Base-by-base conservation (phyloP, 1,139 yeast genomes). In the Protomyces gravidus region DNA sequence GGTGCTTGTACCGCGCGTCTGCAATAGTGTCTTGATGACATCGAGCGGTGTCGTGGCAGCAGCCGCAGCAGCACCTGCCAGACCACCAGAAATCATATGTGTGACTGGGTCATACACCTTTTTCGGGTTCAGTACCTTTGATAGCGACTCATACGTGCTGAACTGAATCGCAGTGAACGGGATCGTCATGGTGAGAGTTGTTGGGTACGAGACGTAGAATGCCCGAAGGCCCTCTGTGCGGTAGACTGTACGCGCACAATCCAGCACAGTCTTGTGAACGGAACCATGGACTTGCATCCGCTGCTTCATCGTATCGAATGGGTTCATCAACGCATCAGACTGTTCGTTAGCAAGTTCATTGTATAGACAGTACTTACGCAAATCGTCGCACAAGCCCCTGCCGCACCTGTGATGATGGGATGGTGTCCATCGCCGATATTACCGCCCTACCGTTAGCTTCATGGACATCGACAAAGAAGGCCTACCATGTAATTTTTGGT, bases 131-230 rank as follows among this genome's bases (percentile, higher is more conserved):
- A 92, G 77, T 32, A 85, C 65, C 65, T 85, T 83, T 28, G 92
- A 83, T 3, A 86, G 77, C 63, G 88, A 84, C 71, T 94, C 99
- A 74, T 92, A 92, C 60, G 92, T 84, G 58, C 95, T 94, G 71
- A 92, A 94, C 72, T 92, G 94, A 68, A 89, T 80, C 5, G 97
- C 96, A 9, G 97, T 94, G 77, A 90, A 90, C 47, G 99, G 99
- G 32, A 92, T 86, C 70, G 88, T 90, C 80, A 95, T 86, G 69
- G 88, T 81, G 65, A 92, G 77, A 0, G 98, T 94, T 19, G 98
- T 90, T 59, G 98, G 98, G 71, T 94, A 92, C 19, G 96, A 88
- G 60, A 89, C 82, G 73, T 86, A 92, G 70, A 94, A 92, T 6
- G 96, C 92, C 25, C 79, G 72, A 25, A 88, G 68, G 3, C 98